Percentiles rank a stretch among this genome's conserved stretches.
Evolutionary conservation across 768 basidiomycete species (phyloP).

Genomic region (Gymnopilus dilepis): DNA sequence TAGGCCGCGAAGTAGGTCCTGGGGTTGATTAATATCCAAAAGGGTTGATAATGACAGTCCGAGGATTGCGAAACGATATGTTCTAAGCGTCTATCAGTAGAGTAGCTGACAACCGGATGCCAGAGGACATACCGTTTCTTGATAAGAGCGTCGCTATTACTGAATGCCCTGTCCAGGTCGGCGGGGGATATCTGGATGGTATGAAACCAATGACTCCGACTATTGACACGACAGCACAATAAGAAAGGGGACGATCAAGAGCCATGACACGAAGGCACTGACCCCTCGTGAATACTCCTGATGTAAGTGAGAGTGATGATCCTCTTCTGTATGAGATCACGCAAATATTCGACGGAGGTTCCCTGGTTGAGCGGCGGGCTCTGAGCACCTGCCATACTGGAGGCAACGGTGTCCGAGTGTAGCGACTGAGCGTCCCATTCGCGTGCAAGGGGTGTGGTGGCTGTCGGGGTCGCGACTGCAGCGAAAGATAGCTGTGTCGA

Average conservation of each 20-base stretch:
- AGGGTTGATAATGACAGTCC: conserved; percentile 86
- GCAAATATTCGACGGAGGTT: conserved; percentile 77
- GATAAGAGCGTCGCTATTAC: conserved; percentile 62
- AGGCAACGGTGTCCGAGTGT: conserved; percentile 49
- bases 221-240: conserved; percentile 32
- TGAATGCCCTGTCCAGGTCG: conserved; percentile 79
- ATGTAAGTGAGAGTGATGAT: conserved; percentile 86
- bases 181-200: conserved; percentile 78
- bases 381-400: conserved; percentile 38
- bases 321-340: conserved; percentile 83
- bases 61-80: conserved; percentile 81
- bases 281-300: conserved; percentile 88
- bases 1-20: conserved; percentile 79
- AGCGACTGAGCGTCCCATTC: conserved; percentile 81
- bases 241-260: conserved; percentile 5
- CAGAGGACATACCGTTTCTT: conserved; percentile 64
- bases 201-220: conserved; percentile 87
- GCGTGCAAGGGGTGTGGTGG: conserved; percentile 47
- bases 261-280: conserved; percentile 32
- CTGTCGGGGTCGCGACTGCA: conserved; percentile 47
- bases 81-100: conserved; percentile 46
- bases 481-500: conserved; percentile 44
- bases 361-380: conserved; percentile 61
- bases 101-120: conserved; percentile 4
- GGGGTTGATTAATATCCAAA: conserved; percentile 80